phyloP scores from a whole-genome alignment of 805 yeast species.

The Helenozyma baotianmanensis region DNA sequence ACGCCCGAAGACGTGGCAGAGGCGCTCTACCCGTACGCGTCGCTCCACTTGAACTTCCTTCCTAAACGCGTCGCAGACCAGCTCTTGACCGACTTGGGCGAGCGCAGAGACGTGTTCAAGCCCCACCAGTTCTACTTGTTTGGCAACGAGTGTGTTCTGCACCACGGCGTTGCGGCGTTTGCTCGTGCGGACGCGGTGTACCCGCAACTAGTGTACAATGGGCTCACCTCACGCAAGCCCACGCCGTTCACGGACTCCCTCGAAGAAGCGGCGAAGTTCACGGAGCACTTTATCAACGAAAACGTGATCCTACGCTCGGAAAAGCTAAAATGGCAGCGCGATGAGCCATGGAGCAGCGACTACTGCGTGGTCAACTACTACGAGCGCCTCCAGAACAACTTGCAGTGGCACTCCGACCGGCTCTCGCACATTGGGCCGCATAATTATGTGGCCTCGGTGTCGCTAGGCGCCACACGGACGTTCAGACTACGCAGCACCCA shows the following conservation, averaged over 20 bases:
- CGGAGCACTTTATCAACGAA: conserved; percentile 34
- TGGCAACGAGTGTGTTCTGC: conserved; percentile 56
- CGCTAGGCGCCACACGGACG: conserved; percentile 66
- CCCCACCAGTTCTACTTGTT: conserved; percentile 54
- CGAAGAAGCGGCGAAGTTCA: conserved; percentile 35
- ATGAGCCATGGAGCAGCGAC: conserved; percentile 46
- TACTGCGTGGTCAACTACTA: conserved; percentile 56
- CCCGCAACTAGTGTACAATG: conserved; percentile 38
- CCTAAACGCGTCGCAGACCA: conserved; percentile 46
- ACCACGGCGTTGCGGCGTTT: conserved; percentile 41
- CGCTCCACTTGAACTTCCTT: conserved; percentile 48
- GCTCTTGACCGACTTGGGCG: conserved; percentile 39
- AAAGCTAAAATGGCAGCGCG: conserved; percentile 34
- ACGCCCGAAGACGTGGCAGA: conserved; percentile 49
- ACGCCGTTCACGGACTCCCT: conserved; percentile 37
- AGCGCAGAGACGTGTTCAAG: conserved; percentile 36
- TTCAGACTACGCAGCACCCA: conserved; percentile 52
- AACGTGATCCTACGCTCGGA: conserved; percentile 27
- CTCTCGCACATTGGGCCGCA: conserved; percentile 70
- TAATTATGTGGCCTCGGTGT: conserved; percentile 60
- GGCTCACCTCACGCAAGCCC: conserved; percentile 23
- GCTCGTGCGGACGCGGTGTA: conserved; percentile 14
- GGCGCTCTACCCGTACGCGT: conserved; percentile 44
- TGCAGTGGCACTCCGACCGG: conserved; percentile 77
- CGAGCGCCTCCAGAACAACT: conserved; percentile 42